These are phyloP conservation scores for Geotrichum klebahnii DNA, from an alignment of 1,139 yeast species.

Conservation along the genomic window DNA sequence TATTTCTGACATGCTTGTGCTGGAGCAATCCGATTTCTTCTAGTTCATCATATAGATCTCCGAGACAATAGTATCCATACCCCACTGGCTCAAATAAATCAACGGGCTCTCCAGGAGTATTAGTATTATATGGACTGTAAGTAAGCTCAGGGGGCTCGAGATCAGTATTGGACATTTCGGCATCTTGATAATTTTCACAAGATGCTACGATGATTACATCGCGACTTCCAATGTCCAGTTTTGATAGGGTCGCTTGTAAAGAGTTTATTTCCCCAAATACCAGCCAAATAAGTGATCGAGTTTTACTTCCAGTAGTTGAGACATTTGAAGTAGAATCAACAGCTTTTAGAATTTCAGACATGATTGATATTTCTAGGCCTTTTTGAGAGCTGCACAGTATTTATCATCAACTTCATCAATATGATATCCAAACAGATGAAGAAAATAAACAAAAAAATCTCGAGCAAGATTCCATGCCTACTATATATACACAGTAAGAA, in stretches of 20 bases:
- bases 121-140: neutral
- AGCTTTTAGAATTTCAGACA: too few relatives aligned
- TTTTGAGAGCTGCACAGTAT: too few relatives aligned
- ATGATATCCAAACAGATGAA: too few relatives aligned
- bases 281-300: slow-evolving; percentile 19
- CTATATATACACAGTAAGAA: too few relatives aligned
- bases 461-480: too few relatives aligned
- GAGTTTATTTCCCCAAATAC: slow-evolving; percentile 21
- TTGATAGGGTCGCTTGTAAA: slow-evolving; percentile 15
- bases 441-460: too few relatives aligned
- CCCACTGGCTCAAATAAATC: slow-evolving; percentile 10
- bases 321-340: too few relatives aligned
- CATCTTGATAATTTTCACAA: slow-evolving; percentile 3
- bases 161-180: slow-evolving; percentile 3
- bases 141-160: slow-evolving; percentile 1
- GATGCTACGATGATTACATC: slow-evolving; percentile 20
- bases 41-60: neutral
- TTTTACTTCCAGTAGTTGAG: too few relatives aligned
- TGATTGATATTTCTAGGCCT: too few relatives aligned
- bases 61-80: slow-evolving; percentile 7
- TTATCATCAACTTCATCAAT: too few relatives aligned
- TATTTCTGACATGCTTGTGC: neutral
- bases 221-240: slow-evolving; percentile 14
- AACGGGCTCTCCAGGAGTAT: slow-evolving; percentile 1
- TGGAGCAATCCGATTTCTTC: neutral